phyloP scores from a whole-genome alignment of 2,329 filamentous ascomycete species.

The Chrysosporium queenslandicum region DNA sequence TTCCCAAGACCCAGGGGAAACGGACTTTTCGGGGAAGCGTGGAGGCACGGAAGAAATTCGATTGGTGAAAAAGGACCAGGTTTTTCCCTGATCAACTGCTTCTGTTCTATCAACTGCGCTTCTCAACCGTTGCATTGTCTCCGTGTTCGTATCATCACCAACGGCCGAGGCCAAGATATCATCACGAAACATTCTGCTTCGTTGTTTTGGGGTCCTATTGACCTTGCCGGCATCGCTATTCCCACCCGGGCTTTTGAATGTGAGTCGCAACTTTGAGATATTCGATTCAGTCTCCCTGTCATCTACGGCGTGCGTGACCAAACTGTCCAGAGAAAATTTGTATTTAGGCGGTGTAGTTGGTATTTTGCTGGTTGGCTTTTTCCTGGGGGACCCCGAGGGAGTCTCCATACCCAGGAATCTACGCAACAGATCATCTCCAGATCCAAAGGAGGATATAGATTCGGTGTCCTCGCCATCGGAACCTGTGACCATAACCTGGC shows the following conservation, averaged over 20 bases:
- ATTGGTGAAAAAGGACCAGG: constrained; percentile 49
- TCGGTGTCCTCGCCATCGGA: constrained; percentile 63
- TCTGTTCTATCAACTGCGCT: constrained; percentile 53
- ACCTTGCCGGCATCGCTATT: not conserved
- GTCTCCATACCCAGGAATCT: constrained; percentile 19
- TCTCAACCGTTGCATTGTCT: constrained; percentile 41
- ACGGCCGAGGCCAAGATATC: constrained; percentile 36
- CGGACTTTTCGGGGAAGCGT: constrained; percentile 29
- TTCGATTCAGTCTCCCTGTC: constrained; percentile 52
- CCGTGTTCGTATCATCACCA: constrained; percentile 36
- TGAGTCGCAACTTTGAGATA: constrained; percentile 30
- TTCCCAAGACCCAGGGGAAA: constrained; percentile 26
- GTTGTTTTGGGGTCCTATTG: constrained; percentile 8
- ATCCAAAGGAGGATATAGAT: constrained; percentile 47
- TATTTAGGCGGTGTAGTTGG: constrained; percentile 38
- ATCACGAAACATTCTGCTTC: constrained; percentile 26
- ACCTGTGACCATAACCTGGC: constrained; percentile 47
- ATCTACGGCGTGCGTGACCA: constrained; percentile 50
- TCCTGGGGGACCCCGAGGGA: constrained; percentile 1
- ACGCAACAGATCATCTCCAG: constrained; percentile 44
- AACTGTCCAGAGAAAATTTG: constrained; percentile 53
- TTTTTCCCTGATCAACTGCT: constrained; percentile 43
- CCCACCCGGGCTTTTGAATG: constrained; percentile 16
- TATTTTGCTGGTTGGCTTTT: constrained; percentile 19
- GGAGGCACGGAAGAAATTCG: constrained; percentile 18